Base-by-base conservation (phyloP, 23 red algal species). In the Cyanidioschyzon merolae region DNA sequence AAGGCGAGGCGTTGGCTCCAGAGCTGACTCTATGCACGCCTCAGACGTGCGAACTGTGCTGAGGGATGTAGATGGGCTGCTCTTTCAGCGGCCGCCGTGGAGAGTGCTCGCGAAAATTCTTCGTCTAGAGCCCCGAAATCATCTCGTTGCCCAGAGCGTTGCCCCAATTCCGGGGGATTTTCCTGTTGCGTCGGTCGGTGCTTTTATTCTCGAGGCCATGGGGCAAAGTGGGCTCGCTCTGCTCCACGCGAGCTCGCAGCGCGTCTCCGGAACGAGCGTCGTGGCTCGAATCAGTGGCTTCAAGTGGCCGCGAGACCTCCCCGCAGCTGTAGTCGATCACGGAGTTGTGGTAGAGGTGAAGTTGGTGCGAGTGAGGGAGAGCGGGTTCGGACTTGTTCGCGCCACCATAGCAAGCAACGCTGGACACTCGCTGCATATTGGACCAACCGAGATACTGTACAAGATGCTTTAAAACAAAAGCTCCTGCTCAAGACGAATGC, bases 1-100 rank as follows among this genome's bases (percentile, higher is more conserved):
- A n/a, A n/a, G n/a, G n/a, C n/a, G n/a, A n/a, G n/a, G n/a, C n/a
- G n/a, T n/a, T n/a, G n/a, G n/a, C n/a, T n/a, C n/a, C n/a, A n/a
- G n/a, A n/a, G n/a, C n/a, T n/a, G n/a, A n/a, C n/a, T n/a, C n/a
- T n/a, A n/a, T n/a, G n/a, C n/a, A n/a, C n/a, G n/a, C n/a, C n/a
- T n/a, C n/a, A 54, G 45, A 54, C 12, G 45, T 21, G 45, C 45
- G 45, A 15, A 7, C 45, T 54, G 12, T 54, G 45, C 12, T 15
- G 21, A 21, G 12, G 7, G 45, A 54, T 54, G 12, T 54, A 54
- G 45, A 7, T 15, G 45, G 63, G 16, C n/a, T 71, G 63, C 63
- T 71, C n/a, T 35, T 32, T 7, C 63, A 71, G 3, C 63, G 63
- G 29, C 29, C 63, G 63, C 63, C 63, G 63, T 71, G 63, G 63